Conservation (phyloP, 352 stramenopile species). For the Peronosclerospora sorghi region DNA sequence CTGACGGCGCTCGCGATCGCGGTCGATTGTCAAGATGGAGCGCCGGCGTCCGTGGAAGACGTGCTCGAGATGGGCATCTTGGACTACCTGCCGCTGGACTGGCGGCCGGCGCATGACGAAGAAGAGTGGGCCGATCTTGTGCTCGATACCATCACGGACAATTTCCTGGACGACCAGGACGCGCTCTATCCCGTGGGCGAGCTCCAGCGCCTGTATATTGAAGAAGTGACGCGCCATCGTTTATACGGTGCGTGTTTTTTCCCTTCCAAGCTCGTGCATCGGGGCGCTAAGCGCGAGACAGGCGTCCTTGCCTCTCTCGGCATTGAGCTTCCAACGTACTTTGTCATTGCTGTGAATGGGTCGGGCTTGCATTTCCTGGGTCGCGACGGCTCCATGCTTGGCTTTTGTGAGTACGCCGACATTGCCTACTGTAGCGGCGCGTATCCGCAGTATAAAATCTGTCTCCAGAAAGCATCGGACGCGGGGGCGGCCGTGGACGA, state of each 20-base stretch:
- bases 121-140: slow-evolving; percentile 75
- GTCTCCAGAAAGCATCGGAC: slow-evolving; percentile 31
- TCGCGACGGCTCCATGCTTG: slow-evolving; percentile 50
- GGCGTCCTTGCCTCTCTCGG: slow-evolving; percentile 23
- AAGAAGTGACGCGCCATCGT: slow-evolving; percentile 67
- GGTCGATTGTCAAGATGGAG: slow-evolving; percentile 62
- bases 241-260: slow-evolving; percentile 87
- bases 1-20: slow-evolving; percentile 72
- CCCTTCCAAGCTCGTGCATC: slow-evolving; percentile 51
- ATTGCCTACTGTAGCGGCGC: slow-evolving; percentile 40
- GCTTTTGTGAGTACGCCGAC: slow-evolving; percentile 56
- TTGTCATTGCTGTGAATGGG: slow-evolving; percentile 83
- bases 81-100: slow-evolving; percentile 81
- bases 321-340: slow-evolving; percentile 70
- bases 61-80: slow-evolving; percentile 59
- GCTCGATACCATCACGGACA: slow-evolving; percentile 41
- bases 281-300: slow-evolving; percentile 20
- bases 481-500: slow-evolving; percentile 33
- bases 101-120: slow-evolving; percentile 54
- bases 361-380: slow-evolving; percentile 87
- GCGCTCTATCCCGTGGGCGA: slow-evolving; percentile 28
- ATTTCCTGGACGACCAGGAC: slow-evolving; percentile 37
- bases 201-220: slow-evolving; percentile 78
- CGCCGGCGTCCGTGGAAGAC: slow-evolving; percentile 41
- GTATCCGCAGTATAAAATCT: slow-evolving; percentile 64